These are phyloP conservation scores for Magnaporthiopsis poae DNA, from an alignment of 2,329 filamentous ascomycete species.

Conservation along the genomic window DNA sequence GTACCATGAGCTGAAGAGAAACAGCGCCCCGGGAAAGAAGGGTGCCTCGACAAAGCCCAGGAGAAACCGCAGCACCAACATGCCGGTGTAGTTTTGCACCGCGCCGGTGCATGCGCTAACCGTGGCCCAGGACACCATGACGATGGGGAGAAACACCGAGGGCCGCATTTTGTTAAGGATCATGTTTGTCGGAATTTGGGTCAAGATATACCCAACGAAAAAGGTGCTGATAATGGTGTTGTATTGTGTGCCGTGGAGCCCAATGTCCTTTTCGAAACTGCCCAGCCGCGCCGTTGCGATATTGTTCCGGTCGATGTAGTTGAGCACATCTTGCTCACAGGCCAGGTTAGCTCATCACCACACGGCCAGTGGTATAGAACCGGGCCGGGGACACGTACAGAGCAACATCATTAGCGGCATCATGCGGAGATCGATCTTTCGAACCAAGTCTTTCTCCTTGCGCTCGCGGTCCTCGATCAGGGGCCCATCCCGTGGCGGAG, in stretches of 20 bases:
- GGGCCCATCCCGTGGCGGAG: not conserved
- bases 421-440: slow-evolving; percentile 48
- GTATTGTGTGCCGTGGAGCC: slow-evolving; percentile 29
- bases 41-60: slow-evolving; percentile 10
- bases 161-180: slow-evolving; percentile 34
- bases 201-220: slow-evolving; percentile 23
- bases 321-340: slow-evolving; percentile 44
- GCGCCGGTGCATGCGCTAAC: slow-evolving; percentile 15
- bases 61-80: slow-evolving; percentile 27
- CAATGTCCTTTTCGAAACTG: slow-evolving; percentile 33
- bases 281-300: slow-evolving; percentile 29
- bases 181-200: slow-evolving; percentile 34
- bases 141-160: slow-evolving; percentile 25
- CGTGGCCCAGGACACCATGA: slow-evolving; percentile 19
- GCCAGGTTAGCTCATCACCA: slow-evolving; percentile 24
- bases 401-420: slow-evolving; percentile 38
- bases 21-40: not conserved
- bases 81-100: slow-evolving; percentile 11
- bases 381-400: slow-evolving; percentile 21
- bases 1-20: slow-evolving; percentile 11
- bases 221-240: slow-evolving; percentile 24
- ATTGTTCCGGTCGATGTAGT: slow-evolving; percentile 39
- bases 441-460: slow-evolving; percentile 41
- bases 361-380: not conserved
- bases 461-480: slow-evolving; percentile 17